Evolutionary conservation across 768 basidiomycete genomes (phyloP), one percentile per base, ranked within the genome.

Genomic region (Russula vinacea): DNA sequence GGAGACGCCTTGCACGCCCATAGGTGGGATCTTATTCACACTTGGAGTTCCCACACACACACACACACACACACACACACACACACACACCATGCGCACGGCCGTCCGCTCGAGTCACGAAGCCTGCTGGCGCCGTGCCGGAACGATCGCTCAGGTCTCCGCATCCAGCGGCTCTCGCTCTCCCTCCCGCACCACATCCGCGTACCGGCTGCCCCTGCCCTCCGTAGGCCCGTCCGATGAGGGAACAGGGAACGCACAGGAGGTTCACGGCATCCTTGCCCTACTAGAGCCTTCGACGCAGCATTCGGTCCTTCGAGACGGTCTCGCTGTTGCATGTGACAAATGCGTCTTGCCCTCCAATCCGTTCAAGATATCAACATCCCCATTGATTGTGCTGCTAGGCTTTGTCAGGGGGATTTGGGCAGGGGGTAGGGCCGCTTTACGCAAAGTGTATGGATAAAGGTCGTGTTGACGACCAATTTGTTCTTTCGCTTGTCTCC

Each of bases 241-340:
- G 9, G 10, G 22, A 19, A 40, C 17, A 55, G 14, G 32, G 16
- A 13, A 49, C 7, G 5, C 53, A 7, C 45, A 10, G 24, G 45
- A 42, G 53, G 39, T n/a, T 9, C 22, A 42, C 17, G 52, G 52
- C 29, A 8, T 33, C 26, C 11, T 19, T 55, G 22, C 44, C 17
- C 53, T 26, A 32, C 63, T 60, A n/a, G 35, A 60, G 29, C 58
- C 44, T 22, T 47, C 42, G 6, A 49, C 44, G 22, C 42, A 19
- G 22, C 40, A 17, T 24, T 11, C 51, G 14, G 44, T n/a, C 14
- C 44, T 59, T 35, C 52, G 57, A 54, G 26, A 59, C 16, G 44
- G 57, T 17, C 35, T 64, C 37, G 40, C 42, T 45, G 56, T 63
- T 26, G 42, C 16, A 19, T 60, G 40, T 45, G 54, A 60, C 24